Conservation (phyloP, 2,329 filamentous ascomycete species). For the Penicillium fuscoglaucum region DNA sequence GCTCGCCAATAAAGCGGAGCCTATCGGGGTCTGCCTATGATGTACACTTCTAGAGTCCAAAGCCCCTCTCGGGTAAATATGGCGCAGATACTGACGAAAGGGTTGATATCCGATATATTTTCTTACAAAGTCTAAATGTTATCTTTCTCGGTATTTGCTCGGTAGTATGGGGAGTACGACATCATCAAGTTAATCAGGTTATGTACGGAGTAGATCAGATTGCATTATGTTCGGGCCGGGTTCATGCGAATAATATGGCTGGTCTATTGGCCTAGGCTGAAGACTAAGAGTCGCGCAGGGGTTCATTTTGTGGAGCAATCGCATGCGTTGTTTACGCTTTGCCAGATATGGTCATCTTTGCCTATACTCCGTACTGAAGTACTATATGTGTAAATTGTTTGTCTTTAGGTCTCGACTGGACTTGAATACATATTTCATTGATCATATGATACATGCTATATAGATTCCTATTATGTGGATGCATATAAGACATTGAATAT, state of each 20-base stretch:
- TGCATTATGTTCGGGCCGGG: slow-evolving; percentile 11
- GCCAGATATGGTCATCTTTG: neutral
- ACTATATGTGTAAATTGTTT: neutral
- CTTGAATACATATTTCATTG: neutral
- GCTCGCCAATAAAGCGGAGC: slow-evolving; percentile 17
- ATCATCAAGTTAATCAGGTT: neutral
- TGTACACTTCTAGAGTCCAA: neutral
- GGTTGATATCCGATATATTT: slow-evolving; percentile 18
- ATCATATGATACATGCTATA: slow-evolving; percentile 1
- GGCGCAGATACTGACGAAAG: neutral
- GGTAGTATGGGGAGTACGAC: neutral
- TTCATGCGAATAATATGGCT: slow-evolving; percentile 7
- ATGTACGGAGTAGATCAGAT: slow-evolving; percentile 1
- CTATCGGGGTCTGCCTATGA: slow-evolving; percentile 1
- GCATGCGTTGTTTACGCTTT: slow-evolving; percentile 5
- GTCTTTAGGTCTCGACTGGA: neutral
- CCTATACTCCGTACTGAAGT: neutral
- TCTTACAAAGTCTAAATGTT: slow-evolving; percentile 7
- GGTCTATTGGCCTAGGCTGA: neutral
- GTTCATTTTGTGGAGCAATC: slow-evolving; percentile 9
- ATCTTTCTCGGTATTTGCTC: slow-evolving; percentile 4
- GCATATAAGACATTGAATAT: neutral
- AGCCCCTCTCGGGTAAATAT: neutral
- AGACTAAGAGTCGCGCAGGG: slow-evolving; percentile 1
- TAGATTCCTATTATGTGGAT: neutral